These are phyloP conservation scores for Alternaria rosae DNA, from an alignment of 2,329 filamentous ascomycete species.

Conservation along the genomic window DNA sequence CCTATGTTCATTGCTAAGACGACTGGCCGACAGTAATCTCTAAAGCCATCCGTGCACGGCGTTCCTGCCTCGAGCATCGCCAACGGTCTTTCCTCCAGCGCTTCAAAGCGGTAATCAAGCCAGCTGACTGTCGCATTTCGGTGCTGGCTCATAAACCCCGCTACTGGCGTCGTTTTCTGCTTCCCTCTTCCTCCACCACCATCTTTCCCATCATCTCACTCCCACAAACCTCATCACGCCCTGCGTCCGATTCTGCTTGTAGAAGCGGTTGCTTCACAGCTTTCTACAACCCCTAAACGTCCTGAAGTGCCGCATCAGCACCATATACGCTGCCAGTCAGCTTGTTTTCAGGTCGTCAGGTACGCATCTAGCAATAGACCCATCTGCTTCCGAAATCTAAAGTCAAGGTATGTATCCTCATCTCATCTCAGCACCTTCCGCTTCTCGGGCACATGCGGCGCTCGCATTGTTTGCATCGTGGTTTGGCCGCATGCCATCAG, in stretches of 20 bases:
- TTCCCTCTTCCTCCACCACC: constrained; percentile 10
- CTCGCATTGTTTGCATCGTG: background rate
- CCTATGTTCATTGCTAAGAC: constrained; percentile 29
- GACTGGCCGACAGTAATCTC: constrained; percentile 38
- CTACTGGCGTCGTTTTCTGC: constrained; percentile 16
- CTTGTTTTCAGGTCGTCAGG: background rate
- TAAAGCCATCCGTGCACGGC: constrained; percentile 27
- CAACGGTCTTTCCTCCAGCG: constrained; percentile 20
- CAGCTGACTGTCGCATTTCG: constrained; percentile 24
- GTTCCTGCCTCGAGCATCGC: constrained; percentile 25
- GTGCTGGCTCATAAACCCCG: constrained; percentile 15
- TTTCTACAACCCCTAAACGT: background rate
- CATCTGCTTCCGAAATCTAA: constrained; percentile 1
- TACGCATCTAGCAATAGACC: background rate
- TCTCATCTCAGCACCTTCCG: background rate
- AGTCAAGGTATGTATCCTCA: constrained; percentile 9
- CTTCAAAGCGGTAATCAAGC: constrained; percentile 15
- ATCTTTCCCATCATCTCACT: constrained; percentile 12
- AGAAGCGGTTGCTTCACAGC: constrained; percentile 1
- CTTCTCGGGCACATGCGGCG: background rate
- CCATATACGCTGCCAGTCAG: background rate
- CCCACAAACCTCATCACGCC: constrained; percentile 6
- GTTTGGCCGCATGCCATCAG: background rate
- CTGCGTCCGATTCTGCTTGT: constrained; percentile 4
- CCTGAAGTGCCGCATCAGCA: background rate